phyloP scores from a whole-genome alignment of 202 grass and related monocot species.

The Setaria italica region DNA sequence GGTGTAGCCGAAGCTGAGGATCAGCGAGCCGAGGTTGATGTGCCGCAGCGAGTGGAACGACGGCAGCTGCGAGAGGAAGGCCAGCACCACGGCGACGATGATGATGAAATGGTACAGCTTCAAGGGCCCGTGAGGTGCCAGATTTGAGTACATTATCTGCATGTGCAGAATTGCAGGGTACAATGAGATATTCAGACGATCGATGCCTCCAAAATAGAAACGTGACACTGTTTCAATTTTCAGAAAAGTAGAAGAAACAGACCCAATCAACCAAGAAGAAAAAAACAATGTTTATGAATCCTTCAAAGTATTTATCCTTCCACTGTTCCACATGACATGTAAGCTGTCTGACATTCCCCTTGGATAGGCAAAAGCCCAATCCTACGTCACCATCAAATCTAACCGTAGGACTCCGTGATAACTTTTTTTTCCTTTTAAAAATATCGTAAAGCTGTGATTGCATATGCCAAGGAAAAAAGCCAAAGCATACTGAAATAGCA shows the following conservation, averaged over 20 bases:
- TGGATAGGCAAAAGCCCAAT: background rate
- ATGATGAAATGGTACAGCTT: slow-evolving; percentile 96
- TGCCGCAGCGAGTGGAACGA: slow-evolving; percentile 91
- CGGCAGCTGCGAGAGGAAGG: slow-evolving; percentile 81
- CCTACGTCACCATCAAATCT: background rate
- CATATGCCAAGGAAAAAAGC: background rate
- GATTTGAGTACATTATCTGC: slow-evolving; percentile 82
- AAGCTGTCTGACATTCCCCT: background rate
- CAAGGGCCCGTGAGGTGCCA: slow-evolving; percentile 62
- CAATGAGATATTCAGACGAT: background rate
- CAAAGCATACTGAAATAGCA: background rate
- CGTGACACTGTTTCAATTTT: background rate
- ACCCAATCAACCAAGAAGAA: background rate
- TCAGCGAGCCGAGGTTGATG: slow-evolving; percentile 81
- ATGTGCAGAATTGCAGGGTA: background rate
- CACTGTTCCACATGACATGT: background rate
- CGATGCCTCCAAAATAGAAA: background rate
- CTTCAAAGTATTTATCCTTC: background rate
- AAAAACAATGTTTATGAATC: background rate
- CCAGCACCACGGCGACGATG: slow-evolving; percentile 62
- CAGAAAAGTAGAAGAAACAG: background rate
- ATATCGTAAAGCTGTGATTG: background rate
- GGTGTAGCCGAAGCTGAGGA: slow-evolving; percentile 75
- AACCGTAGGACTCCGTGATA: background rate
- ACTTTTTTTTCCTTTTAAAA: too few relatives aligned